Base-by-base conservation (phyloP, 495 filamentous ascomycete species). In the Penicillium lagena region DNA sequence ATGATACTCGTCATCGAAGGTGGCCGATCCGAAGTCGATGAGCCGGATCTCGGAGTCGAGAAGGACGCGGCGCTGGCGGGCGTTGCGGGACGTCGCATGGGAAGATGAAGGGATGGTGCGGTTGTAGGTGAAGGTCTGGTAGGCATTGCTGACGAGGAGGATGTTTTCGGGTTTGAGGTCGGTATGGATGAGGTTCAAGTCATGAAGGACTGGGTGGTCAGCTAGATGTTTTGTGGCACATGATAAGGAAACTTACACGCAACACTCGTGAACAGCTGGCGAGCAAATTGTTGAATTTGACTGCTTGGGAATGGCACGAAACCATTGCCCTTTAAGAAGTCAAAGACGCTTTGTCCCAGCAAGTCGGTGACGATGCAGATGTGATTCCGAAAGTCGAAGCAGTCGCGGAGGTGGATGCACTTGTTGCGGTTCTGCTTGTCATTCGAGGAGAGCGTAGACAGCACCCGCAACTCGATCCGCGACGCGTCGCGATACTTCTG, bases 291-390 rank as follows among this genome's bases (percentile, higher is more conserved):
- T 63, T 97, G 93, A 46, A 98, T 98, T 61, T 98, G 90, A 55
- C 89, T 96, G 74, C 93, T 96, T n/a, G 93, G 93, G 62, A 98
- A 98, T 2, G 93, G 93, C 17, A 94, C 88, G 62, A 97, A 98
- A 37, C 75, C 73, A 62, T 97, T 97, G 54, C 82, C 81, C 70
- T 98, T 98, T 36, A 98, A 73, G 57, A 98, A 98, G 70, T 98
- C 93, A 63, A 98, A 98, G 13, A 98, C 93, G 58, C 91, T 96
- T 55, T 95, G 90, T 15, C 93, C 93, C 15, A 96, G 76, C 13
- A 98, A 73, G 62, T 96, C 93, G 61, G 94, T 98, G 53, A 98
- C 93, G 55, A 98, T 98, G 73, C 93, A 98, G 54, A 98, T 98
- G 62, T 98, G 93, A 40, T 93, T 93, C 14, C 91, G 81, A 72